Evolutionary conservation across 2,329 filamentous ascomycete species (phyloP).

Genomic region (Rhynchosporium secalis): DNA sequence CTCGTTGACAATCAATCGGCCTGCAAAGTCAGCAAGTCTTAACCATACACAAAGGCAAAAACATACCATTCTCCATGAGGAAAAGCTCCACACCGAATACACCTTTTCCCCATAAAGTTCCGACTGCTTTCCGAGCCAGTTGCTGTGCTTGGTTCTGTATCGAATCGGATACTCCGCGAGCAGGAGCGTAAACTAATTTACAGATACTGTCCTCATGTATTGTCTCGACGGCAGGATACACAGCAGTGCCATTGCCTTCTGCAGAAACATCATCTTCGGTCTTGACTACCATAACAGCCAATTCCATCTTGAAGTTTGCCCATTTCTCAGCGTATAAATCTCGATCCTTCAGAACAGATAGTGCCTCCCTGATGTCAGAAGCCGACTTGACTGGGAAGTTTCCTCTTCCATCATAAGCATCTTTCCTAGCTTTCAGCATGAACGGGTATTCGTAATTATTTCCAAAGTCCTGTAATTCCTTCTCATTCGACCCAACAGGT

Average conservation of each 20-base stretch:
- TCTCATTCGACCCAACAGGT: slow-evolving; percentile 52
- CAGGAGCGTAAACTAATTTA: slow-evolving; percentile 86
- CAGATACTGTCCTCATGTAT: slow-evolving; percentile 95
- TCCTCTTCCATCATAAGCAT: slow-evolving; percentile 89
- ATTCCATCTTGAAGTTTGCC: slow-evolving; percentile 80
- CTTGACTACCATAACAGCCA: slow-evolving; percentile 93
- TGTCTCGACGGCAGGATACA: slow-evolving; percentile 91
- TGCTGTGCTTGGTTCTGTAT: slow-evolving; percentile 68
- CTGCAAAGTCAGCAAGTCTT: slow-evolving; percentile 35
- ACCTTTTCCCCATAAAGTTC: slow-evolving; percentile 80
- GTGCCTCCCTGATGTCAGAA: slow-evolving; percentile 63
- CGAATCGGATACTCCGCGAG: slow-evolving; percentile 64
- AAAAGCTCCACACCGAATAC: slow-evolving; percentile 99
- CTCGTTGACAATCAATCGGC: slow-evolving; percentile 69
- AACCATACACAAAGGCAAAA: background rate
- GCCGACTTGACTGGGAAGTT: slow-evolving; percentile 65
- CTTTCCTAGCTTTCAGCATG: slow-evolving; percentile 89
- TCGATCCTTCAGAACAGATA: slow-evolving; percentile 66
- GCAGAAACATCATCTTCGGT: slow-evolving; percentile 63
- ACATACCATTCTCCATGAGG: slow-evolving; percentile 64
- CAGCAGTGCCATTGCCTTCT: slow-evolving; percentile 54
- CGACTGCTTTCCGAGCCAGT: slow-evolving; percentile 76
- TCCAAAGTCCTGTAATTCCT: slow-evolving; percentile 61
- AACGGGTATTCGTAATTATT: slow-evolving; percentile 73
- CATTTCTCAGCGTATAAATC: slow-evolving; percentile 81